Evolutionary conservation across 768 basidiomycete species (phyloP).

Genomic region (Auriscalpium microsporum): DNA sequence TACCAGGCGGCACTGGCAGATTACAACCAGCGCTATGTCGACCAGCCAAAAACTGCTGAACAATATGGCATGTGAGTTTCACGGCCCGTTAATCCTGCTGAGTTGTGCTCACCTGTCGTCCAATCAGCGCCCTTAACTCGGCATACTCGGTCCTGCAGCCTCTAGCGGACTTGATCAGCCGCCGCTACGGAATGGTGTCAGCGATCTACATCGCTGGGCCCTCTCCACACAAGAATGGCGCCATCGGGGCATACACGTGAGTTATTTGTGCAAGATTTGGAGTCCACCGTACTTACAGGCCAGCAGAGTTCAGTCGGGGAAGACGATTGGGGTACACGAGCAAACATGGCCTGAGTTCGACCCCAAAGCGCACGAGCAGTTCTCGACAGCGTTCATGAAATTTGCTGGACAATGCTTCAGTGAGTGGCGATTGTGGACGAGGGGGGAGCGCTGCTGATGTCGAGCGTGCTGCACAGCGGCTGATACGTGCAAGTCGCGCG

Average conservation of each 20-base stretch:
- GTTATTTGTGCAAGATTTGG: background rate
- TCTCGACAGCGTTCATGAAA: background rate
- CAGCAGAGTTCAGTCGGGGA: background rate
- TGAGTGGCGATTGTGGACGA: background rate
- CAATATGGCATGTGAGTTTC: background rate
- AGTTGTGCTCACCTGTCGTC: background rate
- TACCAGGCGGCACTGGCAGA: background rate
- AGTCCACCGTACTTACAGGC: background rate
- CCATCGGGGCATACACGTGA: background rate
- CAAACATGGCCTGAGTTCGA: background rate
- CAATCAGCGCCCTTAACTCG: background rate
- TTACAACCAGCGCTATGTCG: background rate
- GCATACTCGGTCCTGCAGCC: background rate
- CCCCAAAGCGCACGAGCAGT: background rate
- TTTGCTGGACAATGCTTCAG: background rate
- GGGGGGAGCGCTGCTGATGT: too few species aligned
- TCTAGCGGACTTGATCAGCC: background rate
- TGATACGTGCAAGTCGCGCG: background rate
- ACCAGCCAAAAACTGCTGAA: background rate
- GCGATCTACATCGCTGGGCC: background rate
- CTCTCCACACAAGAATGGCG: background rate
- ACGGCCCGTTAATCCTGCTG: background rate
- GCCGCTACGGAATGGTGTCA: background rate
- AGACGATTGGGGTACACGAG: background rate
- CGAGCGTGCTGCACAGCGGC: background rate